These are phyloP conservation scores for Pilobolus umbonatus DNA, from an alignment of 192 early-diverging fungal species.

Conservation along the genomic window DNA sequence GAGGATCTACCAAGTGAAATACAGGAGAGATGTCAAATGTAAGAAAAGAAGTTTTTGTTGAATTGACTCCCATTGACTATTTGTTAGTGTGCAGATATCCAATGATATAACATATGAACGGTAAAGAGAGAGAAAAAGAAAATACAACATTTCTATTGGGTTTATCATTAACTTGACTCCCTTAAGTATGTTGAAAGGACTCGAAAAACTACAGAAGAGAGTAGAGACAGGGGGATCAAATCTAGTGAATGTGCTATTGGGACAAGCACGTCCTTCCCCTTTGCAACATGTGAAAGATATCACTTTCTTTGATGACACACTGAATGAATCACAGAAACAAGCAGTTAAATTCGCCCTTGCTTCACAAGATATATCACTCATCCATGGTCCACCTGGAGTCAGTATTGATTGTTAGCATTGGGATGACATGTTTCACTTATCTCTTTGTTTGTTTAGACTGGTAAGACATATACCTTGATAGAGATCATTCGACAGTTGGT, in stretches of 20 bases:
- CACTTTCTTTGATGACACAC: slow-evolving; percentile 48
- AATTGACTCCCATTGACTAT: neutral
- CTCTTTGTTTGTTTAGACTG: slow-evolving; percentile 45
- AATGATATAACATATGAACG: slow-evolving; percentile 50
- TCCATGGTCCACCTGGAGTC: slow-evolving; percentile 65
- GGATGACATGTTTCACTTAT: neutral
- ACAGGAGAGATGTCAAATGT: slow-evolving; percentile 59
- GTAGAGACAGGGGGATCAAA: slow-evolving; percentile 22
- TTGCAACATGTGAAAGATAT: slow-evolving; percentile 14
- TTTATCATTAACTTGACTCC: slow-evolving; percentile 12
- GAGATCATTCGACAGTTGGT: slow-evolving; percentile 79
- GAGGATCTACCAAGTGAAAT: slow-evolving; percentile 56
- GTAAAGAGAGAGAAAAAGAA: slow-evolving; percentile 8
- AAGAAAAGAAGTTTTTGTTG: slow-evolving; percentile 26
- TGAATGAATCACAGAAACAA: slow-evolving; percentile 65
- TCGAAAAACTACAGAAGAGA: slow-evolving; percentile 39
- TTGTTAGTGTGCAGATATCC: slow-evolving; percentile 36
- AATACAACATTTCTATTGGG: slow-evolving; percentile 10
- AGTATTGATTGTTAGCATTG: neutral
- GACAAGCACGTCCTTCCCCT: slow-evolving; percentile 31
- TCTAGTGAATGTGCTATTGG: slow-evolving; percentile 45
- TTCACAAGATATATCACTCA: slow-evolving; percentile 62
- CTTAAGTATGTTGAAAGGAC: slow-evolving; percentile 35
- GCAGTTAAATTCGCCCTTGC: slow-evolving; percentile 59
- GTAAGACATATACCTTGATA: slow-evolving; percentile 85